Conservation (phyloP, 306 rosid genomes). For the Astragalus membranaceus region DNA sequence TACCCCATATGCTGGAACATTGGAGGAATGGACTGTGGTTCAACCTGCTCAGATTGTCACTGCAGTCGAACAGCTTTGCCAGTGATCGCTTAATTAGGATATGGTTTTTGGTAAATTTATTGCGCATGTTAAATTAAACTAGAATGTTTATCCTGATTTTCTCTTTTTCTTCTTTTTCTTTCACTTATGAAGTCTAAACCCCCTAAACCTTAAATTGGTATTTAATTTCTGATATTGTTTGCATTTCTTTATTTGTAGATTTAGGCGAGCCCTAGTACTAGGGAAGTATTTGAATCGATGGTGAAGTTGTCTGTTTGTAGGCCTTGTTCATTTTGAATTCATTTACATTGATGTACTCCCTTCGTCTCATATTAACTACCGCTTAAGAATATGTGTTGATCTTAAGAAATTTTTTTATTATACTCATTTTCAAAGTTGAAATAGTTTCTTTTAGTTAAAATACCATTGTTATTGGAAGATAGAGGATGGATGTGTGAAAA, state of each 20-base stretch:
- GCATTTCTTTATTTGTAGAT: background rate
- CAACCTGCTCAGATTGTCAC: slow-evolving; percentile 93
- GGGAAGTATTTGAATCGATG: slow-evolving; percentile 9
- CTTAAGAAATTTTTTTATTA: no score
- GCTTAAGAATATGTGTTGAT: no score
- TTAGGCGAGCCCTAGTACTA: background rate
- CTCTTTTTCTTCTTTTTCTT: slow-evolving; percentile 7
- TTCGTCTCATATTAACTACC: no score
- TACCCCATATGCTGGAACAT: slow-evolving; percentile 80
- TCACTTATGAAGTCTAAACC: background rate
- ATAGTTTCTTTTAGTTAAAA: no score
- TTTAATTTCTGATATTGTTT: background rate
- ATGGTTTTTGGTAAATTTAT: slow-evolving; percentile 18
- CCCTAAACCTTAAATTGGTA: background rate
- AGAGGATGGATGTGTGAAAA: no score
- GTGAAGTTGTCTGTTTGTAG: background rate
- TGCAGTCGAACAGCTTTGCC: slow-evolving; percentile 90
- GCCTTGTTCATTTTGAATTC: background rate
- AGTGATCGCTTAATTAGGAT: slow-evolving; percentile 25
- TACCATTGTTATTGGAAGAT: no score
- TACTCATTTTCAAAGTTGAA: no score
- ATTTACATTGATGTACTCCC: background rate
- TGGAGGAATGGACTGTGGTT: slow-evolving; percentile 94
- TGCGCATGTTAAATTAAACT: slow-evolving; percentile 20
- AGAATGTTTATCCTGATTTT: background rate